Evolutionary conservation across 192 early-diverging fungal species (phyloP).

Genomic region (Kappamyces sp.): DNA sequence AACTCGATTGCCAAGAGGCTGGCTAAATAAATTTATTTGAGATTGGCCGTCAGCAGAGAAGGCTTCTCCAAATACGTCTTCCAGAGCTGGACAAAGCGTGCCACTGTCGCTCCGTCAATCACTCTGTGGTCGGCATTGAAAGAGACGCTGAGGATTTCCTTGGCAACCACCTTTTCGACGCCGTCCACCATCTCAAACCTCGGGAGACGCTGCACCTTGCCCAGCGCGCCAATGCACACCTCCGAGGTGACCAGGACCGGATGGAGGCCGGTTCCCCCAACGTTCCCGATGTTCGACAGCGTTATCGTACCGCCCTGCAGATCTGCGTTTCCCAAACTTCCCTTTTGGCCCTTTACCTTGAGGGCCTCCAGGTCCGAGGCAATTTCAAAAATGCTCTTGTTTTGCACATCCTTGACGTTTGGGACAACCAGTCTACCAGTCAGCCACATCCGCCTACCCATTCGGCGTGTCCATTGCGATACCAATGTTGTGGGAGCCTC

Average conservation of each 20-base stretch:
- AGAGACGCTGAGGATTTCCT: slow-evolving; percentile 72
- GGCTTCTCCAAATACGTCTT: slow-evolving; percentile 84
- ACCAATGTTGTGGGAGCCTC: slow-evolving; percentile 83
- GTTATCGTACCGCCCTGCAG: slow-evolving; percentile 83
- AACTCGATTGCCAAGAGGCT: neutral
- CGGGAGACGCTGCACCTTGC: slow-evolving; percentile 75
- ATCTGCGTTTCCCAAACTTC: slow-evolving; percentile 59
- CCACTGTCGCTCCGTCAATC: slow-evolving; percentile 92
- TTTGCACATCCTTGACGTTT: slow-evolving; percentile 87
- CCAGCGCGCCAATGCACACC: slow-evolving; percentile 88
- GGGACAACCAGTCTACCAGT: slow-evolving; percentile 70
- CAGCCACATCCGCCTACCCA: slow-evolving; percentile 46
- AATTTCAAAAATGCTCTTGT: slow-evolving; percentile 82
- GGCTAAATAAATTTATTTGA: slow-evolving; percentile 17
- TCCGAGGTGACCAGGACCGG: slow-evolving; percentile 84
- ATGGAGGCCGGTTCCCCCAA: slow-evolving; percentile 84
- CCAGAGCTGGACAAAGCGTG: slow-evolving; percentile 81
- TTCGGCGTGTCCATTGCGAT: slow-evolving; percentile 97
- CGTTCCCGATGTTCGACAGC: slow-evolving; percentile 89
- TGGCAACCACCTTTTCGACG: slow-evolving; percentile 66
- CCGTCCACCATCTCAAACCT: slow-evolving; percentile 64
- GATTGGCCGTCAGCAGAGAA: slow-evolving; percentile 45
- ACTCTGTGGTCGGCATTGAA: slow-evolving; percentile 96
- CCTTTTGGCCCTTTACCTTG: slow-evolving; percentile 54
- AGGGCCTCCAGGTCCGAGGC: slow-evolving; percentile 77